Conservation (phyloP, 73 alveolate genomes). For the Paramecium primaurelia region DNA sequence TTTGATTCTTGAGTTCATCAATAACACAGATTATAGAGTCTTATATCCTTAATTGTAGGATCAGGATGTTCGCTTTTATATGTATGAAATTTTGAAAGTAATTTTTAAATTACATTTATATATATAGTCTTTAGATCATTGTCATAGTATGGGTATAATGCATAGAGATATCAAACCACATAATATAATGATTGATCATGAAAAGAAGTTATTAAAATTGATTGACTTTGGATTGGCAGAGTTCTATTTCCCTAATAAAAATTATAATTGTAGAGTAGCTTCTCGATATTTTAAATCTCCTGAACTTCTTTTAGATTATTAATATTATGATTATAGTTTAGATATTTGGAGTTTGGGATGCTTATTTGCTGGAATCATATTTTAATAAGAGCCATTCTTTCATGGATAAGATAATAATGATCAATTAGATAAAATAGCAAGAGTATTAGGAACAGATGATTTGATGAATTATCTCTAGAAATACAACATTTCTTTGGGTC, state of each 20-base stretch:
- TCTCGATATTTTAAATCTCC: slow-evolving; percentile 73
- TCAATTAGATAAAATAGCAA: slow-evolving; percentile 82
- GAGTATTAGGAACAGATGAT: slow-evolving; percentile 80
- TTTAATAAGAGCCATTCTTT: slow-evolving; percentile 83
- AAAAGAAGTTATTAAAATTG: slow-evolving; percentile 69
- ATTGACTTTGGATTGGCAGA: slow-evolving; percentile 93
- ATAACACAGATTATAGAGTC: slow-evolving; percentile 88
- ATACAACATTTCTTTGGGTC: slow-evolving; percentile 66
- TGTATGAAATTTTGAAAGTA: slow-evolving; percentile 88
- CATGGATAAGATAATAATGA: slow-evolving; percentile 85
- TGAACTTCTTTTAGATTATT: slow-evolving; percentile 66
- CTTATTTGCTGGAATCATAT: slow-evolving; percentile 75
- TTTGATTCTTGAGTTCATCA: slow-evolving; percentile 87
- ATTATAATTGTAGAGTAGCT: slow-evolving; percentile 78
- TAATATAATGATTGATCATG: slow-evolving; percentile 81
- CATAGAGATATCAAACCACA: slow-evolving; percentile 91
- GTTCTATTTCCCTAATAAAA: slow-evolving; percentile 76
- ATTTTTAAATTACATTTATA: slow-evolving; percentile 32
- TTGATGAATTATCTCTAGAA: slow-evolving; percentile 70
- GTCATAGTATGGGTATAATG: slow-evolving; percentile 85
- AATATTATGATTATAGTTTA: slow-evolving; percentile 73
- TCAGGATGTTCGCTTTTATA: slow-evolving; percentile 89
- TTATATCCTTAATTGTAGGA: slow-evolving; percentile 90
- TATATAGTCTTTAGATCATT: slow-evolving; percentile 73
- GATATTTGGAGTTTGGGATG: slow-evolving; percentile 84